Conservation (phyloP, 1,284 basidiomycete species). For the Microbotryum scabiosae region DNA sequence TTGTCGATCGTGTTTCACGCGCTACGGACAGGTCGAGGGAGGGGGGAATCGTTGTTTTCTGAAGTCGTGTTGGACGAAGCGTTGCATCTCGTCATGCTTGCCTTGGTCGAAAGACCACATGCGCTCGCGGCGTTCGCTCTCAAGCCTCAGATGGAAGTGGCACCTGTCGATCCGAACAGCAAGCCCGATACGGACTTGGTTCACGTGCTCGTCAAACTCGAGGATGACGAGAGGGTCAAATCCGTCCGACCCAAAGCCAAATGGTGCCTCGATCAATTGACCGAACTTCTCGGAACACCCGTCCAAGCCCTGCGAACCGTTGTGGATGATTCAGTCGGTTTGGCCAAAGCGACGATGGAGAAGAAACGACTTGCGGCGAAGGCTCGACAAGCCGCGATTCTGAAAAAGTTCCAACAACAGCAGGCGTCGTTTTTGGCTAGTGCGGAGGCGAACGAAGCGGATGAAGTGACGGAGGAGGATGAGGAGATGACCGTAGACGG, state of each 20-base stretch:
- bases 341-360: slow-evolving; percentile 45
- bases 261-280: slow-evolving; percentile 64
- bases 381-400: slow-evolving; percentile 75
- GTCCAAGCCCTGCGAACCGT: slow-evolving; percentile 45
- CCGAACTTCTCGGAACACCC: slow-evolving; percentile 49
- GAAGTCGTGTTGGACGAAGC: slow-evolving; percentile 85
- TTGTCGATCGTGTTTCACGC: slow-evolving; percentile 69
- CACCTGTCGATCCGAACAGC: slow-evolving; percentile 38
- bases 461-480: slow-evolving; percentile 48
- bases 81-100: slow-evolving; percentile 76
- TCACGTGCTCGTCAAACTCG: slow-evolving; percentile 52
- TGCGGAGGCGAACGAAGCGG: slow-evolving; percentile 58
- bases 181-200: slow-evolving; percentile 51
- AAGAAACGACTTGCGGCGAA: slow-evolving; percentile 71
- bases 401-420: slow-evolving; percentile 86
- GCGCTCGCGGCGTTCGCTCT: slow-evolving; percentile 48
- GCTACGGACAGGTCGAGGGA: slow-evolving; percentile 48
- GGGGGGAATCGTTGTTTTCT: slow-evolving; percentile 29
- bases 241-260: slow-evolving; percentile 58
- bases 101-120: slow-evolving; percentile 57
- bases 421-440: slow-evolving; percentile 60
- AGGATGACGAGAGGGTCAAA: slow-evolving; percentile 40
- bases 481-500: slow-evolving; percentile 44
- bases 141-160: slow-evolving; percentile 44
- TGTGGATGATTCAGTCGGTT: not conserved